A percentile compares a stretch with the other conserved stretches of the same genome.
Evolutionary conservation across 2,329 filamentous ascomycete genomes (phyloP).

Genomic region (Ophiocordyceps camponoti-floridani): DNA sequence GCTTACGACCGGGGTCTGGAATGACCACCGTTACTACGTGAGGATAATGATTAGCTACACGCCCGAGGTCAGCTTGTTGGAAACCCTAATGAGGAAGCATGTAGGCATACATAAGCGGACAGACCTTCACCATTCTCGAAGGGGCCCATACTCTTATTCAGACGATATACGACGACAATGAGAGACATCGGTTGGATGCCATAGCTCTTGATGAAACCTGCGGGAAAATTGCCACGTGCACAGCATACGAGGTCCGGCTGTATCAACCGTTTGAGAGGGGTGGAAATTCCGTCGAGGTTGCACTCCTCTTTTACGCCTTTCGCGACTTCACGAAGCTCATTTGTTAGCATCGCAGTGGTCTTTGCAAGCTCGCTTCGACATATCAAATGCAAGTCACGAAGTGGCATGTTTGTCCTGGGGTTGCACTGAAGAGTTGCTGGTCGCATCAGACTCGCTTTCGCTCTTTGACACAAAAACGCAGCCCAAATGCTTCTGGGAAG

Average conservation of each 20-base stretch:
- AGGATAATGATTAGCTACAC: conserved; percentile 20
- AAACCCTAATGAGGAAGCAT: conserved; percentile 2
- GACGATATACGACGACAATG: conserved; percentile 75
- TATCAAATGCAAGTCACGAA: conserved; percentile 11
- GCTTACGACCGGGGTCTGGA: conserved; percentile 57
- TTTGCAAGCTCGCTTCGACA: conserved; percentile 41
- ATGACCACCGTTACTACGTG: conserved; percentile 54
- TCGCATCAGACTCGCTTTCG: conserved; percentile 51
- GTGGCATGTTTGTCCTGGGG: conserved; percentile 65
- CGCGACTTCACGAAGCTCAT: conserved; percentile 8
- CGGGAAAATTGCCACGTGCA: conserved; percentile 71
- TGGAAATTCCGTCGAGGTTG: conserved; percentile 57
- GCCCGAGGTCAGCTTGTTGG: not conserved
- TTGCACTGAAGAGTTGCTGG: conserved; percentile 63
- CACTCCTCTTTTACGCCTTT: conserved; percentile 4
- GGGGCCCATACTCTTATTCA: conserved; percentile 62
- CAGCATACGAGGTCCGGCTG: conserved; percentile 47
- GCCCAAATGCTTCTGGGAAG: conserved; percentile 51
- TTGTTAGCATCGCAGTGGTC: conserved; percentile 35
- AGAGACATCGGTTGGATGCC: conserved; percentile 44
- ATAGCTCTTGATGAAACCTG: conserved; percentile 66
- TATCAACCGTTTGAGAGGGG: conserved; percentile 59
- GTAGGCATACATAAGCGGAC: conserved; percentile 82
- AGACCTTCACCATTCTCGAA: conserved; percentile 68
- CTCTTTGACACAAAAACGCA: conserved; percentile 41